Evolutionary conservation across 2,329 filamentous ascomycete species (phyloP).

Genomic region (Clonostachys sp.): DNA sequence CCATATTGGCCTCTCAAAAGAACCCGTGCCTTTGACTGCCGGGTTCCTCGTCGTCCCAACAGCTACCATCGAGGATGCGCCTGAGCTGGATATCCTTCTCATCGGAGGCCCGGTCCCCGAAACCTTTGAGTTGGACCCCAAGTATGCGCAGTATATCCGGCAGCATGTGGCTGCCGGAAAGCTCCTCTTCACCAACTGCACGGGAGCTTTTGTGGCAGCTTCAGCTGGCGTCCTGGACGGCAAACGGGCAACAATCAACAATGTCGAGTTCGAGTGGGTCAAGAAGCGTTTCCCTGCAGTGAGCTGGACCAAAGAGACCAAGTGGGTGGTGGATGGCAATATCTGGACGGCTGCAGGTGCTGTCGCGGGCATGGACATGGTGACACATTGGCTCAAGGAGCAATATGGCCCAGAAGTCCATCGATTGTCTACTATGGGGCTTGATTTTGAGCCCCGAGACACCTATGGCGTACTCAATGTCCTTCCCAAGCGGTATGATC

Average conservation of each 20-base stretch:
- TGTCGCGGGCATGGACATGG: conserved; percentile 27
- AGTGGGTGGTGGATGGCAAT: conserved; percentile 63
- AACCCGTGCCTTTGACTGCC: conserved; percentile 13
- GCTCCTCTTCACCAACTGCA: conserved; percentile 59
- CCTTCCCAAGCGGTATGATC: conserved; percentile 17
- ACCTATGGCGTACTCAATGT: conserved; percentile 18
- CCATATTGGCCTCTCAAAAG: conserved; percentile 21
- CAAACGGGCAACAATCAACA: conserved; percentile 63
- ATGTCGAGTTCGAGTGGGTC: conserved; percentile 46
- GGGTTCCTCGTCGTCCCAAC: conserved; percentile 16
- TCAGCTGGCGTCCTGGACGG: conserved; percentile 56
- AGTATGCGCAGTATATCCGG: conserved; percentile 22
- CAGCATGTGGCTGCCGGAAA: conserved; percentile 27
- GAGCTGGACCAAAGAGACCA: conserved; percentile 54
- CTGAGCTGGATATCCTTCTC: conserved; percentile 29
- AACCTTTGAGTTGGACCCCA: conserved; percentile 17
- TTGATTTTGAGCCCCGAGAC: conserved; percentile 30
- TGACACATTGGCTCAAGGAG: conserved; percentile 23
- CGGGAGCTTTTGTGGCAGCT: conserved; percentile 55
- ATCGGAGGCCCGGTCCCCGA: conserved; percentile 21
- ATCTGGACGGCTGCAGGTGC: conserved; percentile 49
- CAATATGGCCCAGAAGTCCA: conserved; percentile 13
- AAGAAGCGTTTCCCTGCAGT: conserved; percentile 42
- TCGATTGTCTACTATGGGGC: conserved; percentile 5
- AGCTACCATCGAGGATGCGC: conserved; percentile 21